Percentiles rank a stretch among this genome's conserved stretches.
phyloP scores from a whole-genome alignment of 164 flowering plant genomes.

The Chimonanthus salicifolius region DNA sequence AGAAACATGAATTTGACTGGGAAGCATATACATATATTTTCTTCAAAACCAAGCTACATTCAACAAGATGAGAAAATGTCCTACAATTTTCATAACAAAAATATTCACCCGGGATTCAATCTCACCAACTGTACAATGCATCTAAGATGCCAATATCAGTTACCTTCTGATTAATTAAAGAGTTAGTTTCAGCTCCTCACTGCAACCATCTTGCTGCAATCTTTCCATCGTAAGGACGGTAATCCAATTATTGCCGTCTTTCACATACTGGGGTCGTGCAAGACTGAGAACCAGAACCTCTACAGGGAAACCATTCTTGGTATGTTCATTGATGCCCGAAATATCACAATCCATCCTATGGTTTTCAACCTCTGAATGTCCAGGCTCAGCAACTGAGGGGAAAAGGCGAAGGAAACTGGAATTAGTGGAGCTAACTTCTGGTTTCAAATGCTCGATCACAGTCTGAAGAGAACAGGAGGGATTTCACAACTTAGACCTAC shows the following conservation, averaged over 20 bases:
- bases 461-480: too few relatives aligned
- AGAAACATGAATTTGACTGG: too few relatives aligned
- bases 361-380: background rate
- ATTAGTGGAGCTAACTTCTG: background rate
- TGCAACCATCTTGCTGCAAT: background rate
- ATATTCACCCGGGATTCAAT: too few relatives aligned
- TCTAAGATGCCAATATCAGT: too few relatives aligned
- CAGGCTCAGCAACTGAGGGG: background rate
- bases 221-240: background rate
- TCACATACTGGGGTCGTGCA: conserved; percentile 4
- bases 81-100: too few relatives aligned
- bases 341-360: background rate
- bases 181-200: background rate
- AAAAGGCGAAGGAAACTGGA: background rate
- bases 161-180: background rate
- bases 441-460: background rate
- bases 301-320: background rate
- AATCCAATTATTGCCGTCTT: conserved; percentile 4
- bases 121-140: too few relatives aligned
- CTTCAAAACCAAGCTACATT: too few relatives aligned
- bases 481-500: background rate
- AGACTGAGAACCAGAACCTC: background rate
- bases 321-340: background rate
- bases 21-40: too few relatives aligned
- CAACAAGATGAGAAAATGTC: too few relatives aligned